Conservation (phyloP, 768 basidiomycete species). For the Mycena alexandri region DNA sequence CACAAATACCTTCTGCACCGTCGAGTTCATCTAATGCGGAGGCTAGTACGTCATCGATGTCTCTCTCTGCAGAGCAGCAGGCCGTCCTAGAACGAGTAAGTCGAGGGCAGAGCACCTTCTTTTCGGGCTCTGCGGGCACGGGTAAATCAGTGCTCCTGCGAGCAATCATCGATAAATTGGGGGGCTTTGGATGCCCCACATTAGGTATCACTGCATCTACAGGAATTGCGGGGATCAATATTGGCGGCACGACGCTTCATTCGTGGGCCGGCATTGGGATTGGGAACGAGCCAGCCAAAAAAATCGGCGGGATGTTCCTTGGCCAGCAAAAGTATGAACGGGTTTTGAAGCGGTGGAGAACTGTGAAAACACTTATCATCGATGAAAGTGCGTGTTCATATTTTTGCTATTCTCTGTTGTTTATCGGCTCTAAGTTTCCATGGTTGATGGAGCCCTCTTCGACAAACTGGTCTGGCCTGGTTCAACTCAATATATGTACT, state of each 20-base stretch:
- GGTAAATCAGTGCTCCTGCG: constrained; percentile 88
- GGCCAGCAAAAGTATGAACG: constrained; percentile 52
- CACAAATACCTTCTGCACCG: not conserved
- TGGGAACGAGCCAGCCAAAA: constrained; percentile 67
- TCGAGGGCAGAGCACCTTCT: constrained; percentile 78
- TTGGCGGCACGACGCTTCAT: constrained; percentile 86
- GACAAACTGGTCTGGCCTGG: constrained; percentile 76
- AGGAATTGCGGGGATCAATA: constrained; percentile 85
- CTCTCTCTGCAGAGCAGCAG: constrained; percentile 67
- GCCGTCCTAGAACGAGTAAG: constrained; percentile 66
- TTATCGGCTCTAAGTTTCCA: constrained; percentile 71
- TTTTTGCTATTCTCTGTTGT: not conserved
- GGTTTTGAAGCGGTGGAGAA: constrained; percentile 72
- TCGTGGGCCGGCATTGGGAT: constrained; percentile 87
- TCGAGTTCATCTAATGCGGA: constrained; percentile 3
- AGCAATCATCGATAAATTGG: constrained; percentile 72
- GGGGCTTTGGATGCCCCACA: constrained; percentile 43
- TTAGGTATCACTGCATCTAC: constrained; percentile 88
- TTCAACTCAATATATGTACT: not conserved
- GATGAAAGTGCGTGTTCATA: constrained; percentile 76
- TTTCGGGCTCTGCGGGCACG: constrained; percentile 89
- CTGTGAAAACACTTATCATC: constrained; percentile 76
- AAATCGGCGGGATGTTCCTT: constrained; percentile 67
- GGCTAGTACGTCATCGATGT: constrained; percentile 40
- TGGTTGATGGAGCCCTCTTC: constrained; percentile 86